phyloP scores from a whole-genome alignment of 805 yeast genomes.

The Suhomyces sp. region DNA sequence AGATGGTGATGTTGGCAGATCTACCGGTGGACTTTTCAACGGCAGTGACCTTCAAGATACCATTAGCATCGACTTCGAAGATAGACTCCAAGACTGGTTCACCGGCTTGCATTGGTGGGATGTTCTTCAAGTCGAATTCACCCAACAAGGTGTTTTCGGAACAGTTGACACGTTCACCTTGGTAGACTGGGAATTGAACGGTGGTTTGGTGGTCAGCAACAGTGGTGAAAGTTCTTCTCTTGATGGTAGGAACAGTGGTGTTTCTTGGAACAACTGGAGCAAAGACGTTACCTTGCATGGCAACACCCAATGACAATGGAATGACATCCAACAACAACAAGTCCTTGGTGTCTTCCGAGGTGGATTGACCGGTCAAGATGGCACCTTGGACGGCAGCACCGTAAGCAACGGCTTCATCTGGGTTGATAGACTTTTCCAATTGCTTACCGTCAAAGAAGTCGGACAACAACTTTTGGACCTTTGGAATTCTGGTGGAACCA shows the following conservation, averaged over 20 bases:
- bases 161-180: slow-evolving; percentile 53
- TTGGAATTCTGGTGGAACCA: slow-evolving; percentile 53
- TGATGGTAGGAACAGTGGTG: slow-evolving; percentile 50
- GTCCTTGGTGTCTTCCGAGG: slow-evolving; percentile 49
- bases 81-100: slow-evolving; percentile 50
- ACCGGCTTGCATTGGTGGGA: slow-evolving; percentile 50
- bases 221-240: slow-evolving; percentile 51
- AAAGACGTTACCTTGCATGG: slow-evolving; percentile 50
- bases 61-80: slow-evolving; percentile 50
- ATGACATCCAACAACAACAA: slow-evolving; percentile 49
- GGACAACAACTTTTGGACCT: slow-evolving; percentile 48
- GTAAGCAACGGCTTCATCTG: slow-evolving; percentile 51
- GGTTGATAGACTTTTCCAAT: slow-evolving; percentile 48
- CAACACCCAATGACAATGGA: slow-evolving; percentile 50
- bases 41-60: slow-evolving; percentile 51
- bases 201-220: slow-evolving; percentile 51
- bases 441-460: slow-evolving; percentile 51
- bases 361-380: slow-evolving; percentile 48
- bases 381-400: slow-evolving; percentile 54
- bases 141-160: slow-evolving; percentile 49
- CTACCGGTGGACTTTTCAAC: slow-evolving; percentile 49
- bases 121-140: slow-evolving; percentile 50
- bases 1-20: slow-evolving; percentile 49
- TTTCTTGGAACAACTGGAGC: slow-evolving; percentile 52
- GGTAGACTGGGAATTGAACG: slow-evolving; percentile 51